These are phyloP conservation scores for Cyclanthera cordifolia DNA, from an alignment of 306 rosid species.

Conservation along the genomic window DNA sequence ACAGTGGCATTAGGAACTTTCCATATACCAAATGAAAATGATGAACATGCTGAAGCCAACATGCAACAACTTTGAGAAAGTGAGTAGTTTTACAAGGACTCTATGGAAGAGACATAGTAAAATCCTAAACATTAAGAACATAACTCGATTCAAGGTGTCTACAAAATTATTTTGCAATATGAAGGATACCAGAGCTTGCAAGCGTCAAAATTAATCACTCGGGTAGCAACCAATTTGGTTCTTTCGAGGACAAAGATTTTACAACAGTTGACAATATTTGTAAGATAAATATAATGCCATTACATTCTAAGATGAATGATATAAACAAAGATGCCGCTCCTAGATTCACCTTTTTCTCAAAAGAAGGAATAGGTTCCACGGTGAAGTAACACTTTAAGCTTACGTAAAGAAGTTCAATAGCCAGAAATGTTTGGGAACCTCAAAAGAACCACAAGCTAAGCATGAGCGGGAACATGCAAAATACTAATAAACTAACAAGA, in stretches of 20 bases:
- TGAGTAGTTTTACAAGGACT: not conserved
- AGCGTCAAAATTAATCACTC: not conserved
- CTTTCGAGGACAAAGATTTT: not conserved
- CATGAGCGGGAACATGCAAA: not conserved
- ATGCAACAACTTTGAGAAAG: conserved; percentile 5
- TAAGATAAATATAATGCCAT: not conserved
- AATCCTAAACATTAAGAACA: not conserved
- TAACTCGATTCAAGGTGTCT: not conserved
- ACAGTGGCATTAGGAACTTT: conserved; percentile 3
- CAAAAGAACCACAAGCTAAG: not conserved
- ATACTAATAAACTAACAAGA: not conserved
- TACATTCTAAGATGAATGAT: not conserved
- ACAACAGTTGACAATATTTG: not conserved
- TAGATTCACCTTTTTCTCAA: not conserved
- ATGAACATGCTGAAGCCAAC: not conserved
- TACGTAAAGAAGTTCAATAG: not conserved
- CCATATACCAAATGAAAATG: not conserved
- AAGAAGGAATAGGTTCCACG: not conserved
- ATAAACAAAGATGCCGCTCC: not conserved
- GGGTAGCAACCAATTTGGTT: not conserved
- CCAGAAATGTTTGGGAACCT: too few relatives aligned
- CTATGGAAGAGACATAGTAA: not conserved
- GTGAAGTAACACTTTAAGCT: not conserved
- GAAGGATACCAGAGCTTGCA: not conserved
- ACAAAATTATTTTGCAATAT: not conserved